Base-by-base conservation (phyloP, 2,329 filamentous ascomycete genomes). In the Alternaria infectoria region DNA sequence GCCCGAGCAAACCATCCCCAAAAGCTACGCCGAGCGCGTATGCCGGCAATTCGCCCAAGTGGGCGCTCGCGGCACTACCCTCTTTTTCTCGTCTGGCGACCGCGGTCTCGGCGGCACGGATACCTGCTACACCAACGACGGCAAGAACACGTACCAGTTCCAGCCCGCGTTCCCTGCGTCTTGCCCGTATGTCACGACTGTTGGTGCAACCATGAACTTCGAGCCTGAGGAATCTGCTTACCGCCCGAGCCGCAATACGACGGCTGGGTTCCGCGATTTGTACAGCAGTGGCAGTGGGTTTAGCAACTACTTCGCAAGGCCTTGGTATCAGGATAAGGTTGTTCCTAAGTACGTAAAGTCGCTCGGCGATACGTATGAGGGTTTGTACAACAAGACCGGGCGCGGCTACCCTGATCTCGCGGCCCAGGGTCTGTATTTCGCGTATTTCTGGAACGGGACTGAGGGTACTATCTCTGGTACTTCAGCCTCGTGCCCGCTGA, bases 151-250 rank as follows among this genome's bases (percentile, higher is more conserved):
- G 1, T 84, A 84, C 10, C 82, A 84, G 19, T 88, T 90, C 72
- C 81, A 88, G 28, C 84, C 89, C 1, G 85, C 84, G 6, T 93
- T 92, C 77, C 90, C 90, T 0, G 86, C 86, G 0, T 85, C 86
- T 0, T 93, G 90, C 69, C 90, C 90, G 0, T 92, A 87, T 75
- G 86, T 92, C 8, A 92, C 90, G 0, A 81, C 85, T 3, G 86
- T 92, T 2, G 90, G 90, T 7, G 90, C 86, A 2, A 89, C 88
- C 1, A 80, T 82, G 65, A 78, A 82, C 66, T 80, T 84, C 45
- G 74, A 83, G 63, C 88, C 88, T 1, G 89, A 90, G 64, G 82
- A 82, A 15, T 82, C 82, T 5, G 83, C 85, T 19, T 82, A 81
- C 69, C 65, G 75, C 7, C 46, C 77, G 2, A 51, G 67, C 2